Evolutionary conservation across 1,139 yeast species (phyloP).

Genomic region (Blastobotrys malaysiensis): DNA sequence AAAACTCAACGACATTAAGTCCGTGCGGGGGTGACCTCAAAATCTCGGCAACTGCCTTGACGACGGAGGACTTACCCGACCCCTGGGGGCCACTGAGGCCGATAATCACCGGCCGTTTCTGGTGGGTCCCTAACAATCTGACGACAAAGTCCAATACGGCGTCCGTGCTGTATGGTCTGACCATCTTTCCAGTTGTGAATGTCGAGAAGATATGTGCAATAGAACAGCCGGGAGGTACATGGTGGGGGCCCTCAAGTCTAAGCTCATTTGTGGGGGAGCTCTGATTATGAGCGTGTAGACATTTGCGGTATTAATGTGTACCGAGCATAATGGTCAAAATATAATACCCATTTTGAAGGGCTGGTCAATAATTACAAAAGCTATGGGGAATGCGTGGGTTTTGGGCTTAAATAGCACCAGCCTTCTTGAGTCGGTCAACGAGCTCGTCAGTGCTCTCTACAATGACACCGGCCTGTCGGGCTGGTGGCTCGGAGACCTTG

Average conservation of each 20-base stretch:
- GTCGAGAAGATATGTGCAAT: neutral
- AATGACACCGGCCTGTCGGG: slow-evolving; percentile 74
- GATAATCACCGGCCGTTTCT: slow-evolving; percentile 47
- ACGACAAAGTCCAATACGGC: slow-evolving; percentile 10
- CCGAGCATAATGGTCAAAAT: neutral
- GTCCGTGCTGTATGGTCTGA: slow-evolving; percentile 10
- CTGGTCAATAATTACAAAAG: neutral
- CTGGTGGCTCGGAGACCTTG: slow-evolving; percentile 79
- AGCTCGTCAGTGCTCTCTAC: slow-evolving; percentile 80
- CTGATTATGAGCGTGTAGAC: no score
- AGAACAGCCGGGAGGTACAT: no score
- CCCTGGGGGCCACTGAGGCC: slow-evolving; percentile 92
- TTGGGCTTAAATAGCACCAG: slow-evolving; percentile 29
- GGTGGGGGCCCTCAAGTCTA: slow-evolving; percentile 5
- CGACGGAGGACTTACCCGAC: slow-evolving; percentile 76
- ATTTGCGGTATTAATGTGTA: neutral
- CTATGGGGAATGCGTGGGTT: neutral
- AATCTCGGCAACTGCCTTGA: slow-evolving; percentile 40
- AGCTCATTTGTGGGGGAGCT: slow-evolving; percentile 1
- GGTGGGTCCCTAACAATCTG: neutral
- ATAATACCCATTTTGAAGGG: no score
- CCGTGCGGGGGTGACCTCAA: slow-evolving; percentile 38
- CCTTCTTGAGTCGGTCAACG: slow-evolving; percentile 67
- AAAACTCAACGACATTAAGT: slow-evolving; percentile 50
- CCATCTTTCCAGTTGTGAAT: neutral